A percentile compares a stretch with the other conserved stretches of the same genome.
These are phyloP conservation scores for Xylaria sp. DNA, from an alignment of 2,329 filamentous ascomycete species.

Conservation along the genomic window DNA sequence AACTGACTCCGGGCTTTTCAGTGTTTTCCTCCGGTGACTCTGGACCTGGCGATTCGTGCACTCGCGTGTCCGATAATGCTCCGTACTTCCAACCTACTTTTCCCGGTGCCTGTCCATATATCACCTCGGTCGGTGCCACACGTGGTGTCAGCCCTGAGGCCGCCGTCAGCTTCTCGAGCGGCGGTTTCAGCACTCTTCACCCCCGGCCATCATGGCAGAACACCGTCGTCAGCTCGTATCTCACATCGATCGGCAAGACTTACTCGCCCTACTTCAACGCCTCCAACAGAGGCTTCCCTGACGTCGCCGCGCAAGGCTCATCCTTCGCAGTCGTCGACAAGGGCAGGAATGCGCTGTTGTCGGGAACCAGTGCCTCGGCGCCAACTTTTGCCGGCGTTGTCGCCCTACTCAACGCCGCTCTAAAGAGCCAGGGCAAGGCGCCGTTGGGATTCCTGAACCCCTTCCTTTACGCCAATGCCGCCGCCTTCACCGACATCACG, in stretches of 20 bases:
- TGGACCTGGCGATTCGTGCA: slow-evolving; percentile 70
- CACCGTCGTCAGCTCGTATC: slow-evolving; percentile 48
- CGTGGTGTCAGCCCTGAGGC: slow-evolving; percentile 51
- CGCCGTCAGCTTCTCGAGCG: slow-evolving; percentile 52
- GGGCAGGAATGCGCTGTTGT: slow-evolving; percentile 43
- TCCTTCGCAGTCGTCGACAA: slow-evolving; percentile 57
- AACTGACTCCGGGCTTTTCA: slow-evolving; percentile 8
- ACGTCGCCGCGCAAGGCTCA: slow-evolving; percentile 58
- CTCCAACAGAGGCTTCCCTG: slow-evolving; percentile 53
- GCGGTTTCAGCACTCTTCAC: slow-evolving; percentile 55
- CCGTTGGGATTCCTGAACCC: slow-evolving; percentile 50
- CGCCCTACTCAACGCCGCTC: slow-evolving; percentile 56
- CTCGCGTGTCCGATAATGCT: slow-evolving; percentile 61
- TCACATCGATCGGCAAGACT: slow-evolving; percentile 53
- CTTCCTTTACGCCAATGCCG: slow-evolving; percentile 49
- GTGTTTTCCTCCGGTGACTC: slow-evolving; percentile 68
- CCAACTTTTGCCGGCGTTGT: slow-evolving; percentile 55
- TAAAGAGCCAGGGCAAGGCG: slow-evolving; percentile 49
- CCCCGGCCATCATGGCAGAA: slow-evolving; percentile 50
- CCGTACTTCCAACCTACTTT: slow-evolving; percentile 55
- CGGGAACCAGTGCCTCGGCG: slow-evolving; percentile 51
- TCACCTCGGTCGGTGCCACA: slow-evolving; percentile 67
- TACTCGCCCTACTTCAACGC: slow-evolving; percentile 51
- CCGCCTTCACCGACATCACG: slow-evolving; percentile 48
- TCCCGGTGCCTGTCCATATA: slow-evolving; percentile 59